Conservation (phyloP, 768 basidiomycete genomes). For the Trametes elegans region DNA sequence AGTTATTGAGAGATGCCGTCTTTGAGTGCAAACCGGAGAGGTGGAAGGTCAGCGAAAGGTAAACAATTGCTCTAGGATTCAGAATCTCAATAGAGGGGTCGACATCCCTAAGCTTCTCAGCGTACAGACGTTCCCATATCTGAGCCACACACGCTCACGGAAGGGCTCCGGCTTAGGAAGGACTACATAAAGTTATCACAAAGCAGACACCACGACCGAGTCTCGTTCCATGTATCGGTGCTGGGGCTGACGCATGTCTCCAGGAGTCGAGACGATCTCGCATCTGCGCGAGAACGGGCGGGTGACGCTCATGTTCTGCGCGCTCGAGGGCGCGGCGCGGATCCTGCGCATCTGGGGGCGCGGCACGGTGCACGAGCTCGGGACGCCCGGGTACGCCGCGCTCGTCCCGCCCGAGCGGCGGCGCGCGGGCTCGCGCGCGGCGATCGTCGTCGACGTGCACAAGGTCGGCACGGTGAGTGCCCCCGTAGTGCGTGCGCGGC, state of each 20-base stretch:
- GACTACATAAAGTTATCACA: too few relatives aligned
- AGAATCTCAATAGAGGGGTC: too few relatives aligned
- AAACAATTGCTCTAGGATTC: too few relatives aligned
- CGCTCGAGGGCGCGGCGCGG: conserved; percentile 56
- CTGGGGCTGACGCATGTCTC: background rate
- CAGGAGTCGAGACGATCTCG: conserved; percentile 56
- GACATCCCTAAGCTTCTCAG: too few relatives aligned
- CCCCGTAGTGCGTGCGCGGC: background rate
- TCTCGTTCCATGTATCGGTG: too few relatives aligned
- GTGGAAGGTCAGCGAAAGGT: too few relatives aligned
- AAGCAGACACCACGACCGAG: too few relatives aligned
- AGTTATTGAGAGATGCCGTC: too few relatives aligned
- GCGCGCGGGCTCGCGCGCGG: conserved; percentile 54
- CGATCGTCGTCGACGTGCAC: conserved; percentile 57
- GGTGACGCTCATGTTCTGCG: conserved; percentile 58
- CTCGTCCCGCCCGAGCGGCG: conserved; percentile 46
- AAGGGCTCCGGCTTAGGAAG: too few relatives aligned
- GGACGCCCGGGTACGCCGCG: conserved; percentile 55
- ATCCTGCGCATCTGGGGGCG: conserved; percentile 57
- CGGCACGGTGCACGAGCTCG: conserved; percentile 60
- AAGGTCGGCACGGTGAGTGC: conserved; percentile 47
- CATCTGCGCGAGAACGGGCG: conserved; percentile 63
- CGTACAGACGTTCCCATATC: too few relatives aligned
- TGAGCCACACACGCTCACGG: too few relatives aligned
- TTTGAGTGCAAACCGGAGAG: too few relatives aligned